Conservation (phyloP, 225 moss, liverwort and hornwort genomes). For the Straminergon stramineum region DNA sequence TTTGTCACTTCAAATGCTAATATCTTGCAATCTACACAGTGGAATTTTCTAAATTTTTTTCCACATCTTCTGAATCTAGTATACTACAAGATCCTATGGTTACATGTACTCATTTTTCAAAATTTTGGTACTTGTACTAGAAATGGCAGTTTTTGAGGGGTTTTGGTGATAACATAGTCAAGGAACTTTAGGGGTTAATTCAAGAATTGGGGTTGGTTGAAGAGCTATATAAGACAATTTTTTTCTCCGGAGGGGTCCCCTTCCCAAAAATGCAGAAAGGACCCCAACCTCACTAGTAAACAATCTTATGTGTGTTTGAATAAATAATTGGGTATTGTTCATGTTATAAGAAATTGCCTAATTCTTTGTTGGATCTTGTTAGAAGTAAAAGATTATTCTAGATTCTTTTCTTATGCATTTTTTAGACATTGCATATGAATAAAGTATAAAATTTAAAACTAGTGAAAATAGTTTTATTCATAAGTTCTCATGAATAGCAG, state of each 20-base stretch:
- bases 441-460: background rate
- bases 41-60: too few relatives aligned
- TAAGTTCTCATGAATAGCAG: too few relatives aligned
- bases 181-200: too few relatives aligned
- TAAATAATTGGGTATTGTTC: background rate
- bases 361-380: background rate
- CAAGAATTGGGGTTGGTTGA: background rate
- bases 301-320: background rate
- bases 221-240: background rate
- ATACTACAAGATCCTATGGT: too few relatives aligned
- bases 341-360: background rate
- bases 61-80: too few relatives aligned
- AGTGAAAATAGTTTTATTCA: background rate
- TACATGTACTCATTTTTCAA: too few relatives aligned
- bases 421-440: accelerated
- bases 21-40: too few relatives aligned
- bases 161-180: too few relatives aligned
- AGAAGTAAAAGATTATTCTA: background rate
- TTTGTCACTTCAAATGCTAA: too few relatives aligned
- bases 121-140: too few relatives aligned
- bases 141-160: too few relatives aligned
- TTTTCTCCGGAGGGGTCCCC: accelerated
- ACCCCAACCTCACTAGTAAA: background rate
- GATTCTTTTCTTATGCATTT: background rate
- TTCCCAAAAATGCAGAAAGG: background rate